Percentiles rank a stretch among this genome's conserved stretches.
Conservation (phyloP, 108 stramenopile species). For the Fragilariopsis cylindrus region DNA sequence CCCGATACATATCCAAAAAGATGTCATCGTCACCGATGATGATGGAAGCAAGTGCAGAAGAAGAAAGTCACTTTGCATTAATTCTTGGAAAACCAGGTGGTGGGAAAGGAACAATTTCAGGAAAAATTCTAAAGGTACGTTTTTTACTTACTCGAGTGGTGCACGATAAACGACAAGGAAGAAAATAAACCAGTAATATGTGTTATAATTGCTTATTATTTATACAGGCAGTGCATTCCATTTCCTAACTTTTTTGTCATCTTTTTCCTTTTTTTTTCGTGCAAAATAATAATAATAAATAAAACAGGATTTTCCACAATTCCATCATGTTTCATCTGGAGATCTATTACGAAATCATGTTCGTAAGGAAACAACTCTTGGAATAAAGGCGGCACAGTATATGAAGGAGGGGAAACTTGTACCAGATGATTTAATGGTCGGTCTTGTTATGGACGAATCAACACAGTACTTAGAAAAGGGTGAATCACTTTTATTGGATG, state of each 20-base stretch:
- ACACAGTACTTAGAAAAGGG: conserved; percentile 56
- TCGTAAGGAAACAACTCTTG: conserved; percentile 71
- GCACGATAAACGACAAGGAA: background rate
- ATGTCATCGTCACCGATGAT: background rate
- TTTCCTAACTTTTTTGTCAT: conserved; percentile 1
- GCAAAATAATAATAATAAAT: background rate
- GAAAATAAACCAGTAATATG: background rate
- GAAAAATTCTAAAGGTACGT: conserved; percentile 83
- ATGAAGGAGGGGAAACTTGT: conserved; percentile 90
- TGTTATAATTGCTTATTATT: background rate
- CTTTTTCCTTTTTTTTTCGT: background rate
- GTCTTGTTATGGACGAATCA: conserved; percentile 85
- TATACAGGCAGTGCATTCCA: background rate
- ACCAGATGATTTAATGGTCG: conserved; percentile 91
- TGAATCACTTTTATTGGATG: conserved; percentile 87
- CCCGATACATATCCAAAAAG: background rate
- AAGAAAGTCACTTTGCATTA: conserved; percentile 54
- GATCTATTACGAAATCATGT: conserved; percentile 95
- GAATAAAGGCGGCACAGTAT: conserved; percentile 83
- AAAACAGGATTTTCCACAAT: conserved; percentile 74
- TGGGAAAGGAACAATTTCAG: conserved; percentile 96
- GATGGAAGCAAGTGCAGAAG: conserved; percentile 8
- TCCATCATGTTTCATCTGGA: conserved; percentile 93
- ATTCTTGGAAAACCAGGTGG: conserved; percentile 95
- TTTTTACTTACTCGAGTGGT: background rate